These are phyloP conservation scores for Naegleria gruberi DNA, from an alignment of 208 protist species.

Conservation along the genomic window DNA sequence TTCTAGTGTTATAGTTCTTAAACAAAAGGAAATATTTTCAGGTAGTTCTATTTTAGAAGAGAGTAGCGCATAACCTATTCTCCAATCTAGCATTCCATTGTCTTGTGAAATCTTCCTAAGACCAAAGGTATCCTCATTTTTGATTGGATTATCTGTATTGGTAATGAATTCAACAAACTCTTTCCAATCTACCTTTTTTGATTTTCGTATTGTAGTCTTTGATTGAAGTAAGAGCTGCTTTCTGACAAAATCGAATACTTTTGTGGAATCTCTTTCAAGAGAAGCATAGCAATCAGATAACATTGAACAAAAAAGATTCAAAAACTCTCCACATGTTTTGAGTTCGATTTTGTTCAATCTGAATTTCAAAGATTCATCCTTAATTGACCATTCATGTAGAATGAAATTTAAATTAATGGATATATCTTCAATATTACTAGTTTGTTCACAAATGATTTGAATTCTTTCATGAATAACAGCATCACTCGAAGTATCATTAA, in stretches of 20 bases:
- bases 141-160: not conserved
- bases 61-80: not conserved
- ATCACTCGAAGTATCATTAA: not conserved
- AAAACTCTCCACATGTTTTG: not conserved
- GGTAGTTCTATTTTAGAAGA: too few species aligned
- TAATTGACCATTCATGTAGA: not conserved
- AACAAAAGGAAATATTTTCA: too few species aligned
- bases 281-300: not conserved
- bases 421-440: not conserved
- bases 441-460: not conserved
- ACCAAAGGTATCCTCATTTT: not conserved
- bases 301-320: not conserved
- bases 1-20: too few species aligned
- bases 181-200: not conserved
- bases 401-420: not conserved
- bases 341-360: not conserved
- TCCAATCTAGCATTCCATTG: not conserved
- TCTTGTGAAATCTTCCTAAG: not conserved
- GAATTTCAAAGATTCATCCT: not conserved
- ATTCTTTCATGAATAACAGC: not conserved
- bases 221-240: not conserved
- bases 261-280: not conserved
- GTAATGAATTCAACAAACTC: not conserved
- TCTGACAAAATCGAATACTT: not conserved
- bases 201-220: not conserved